phyloP scores from a whole-genome alignment of 495 filamentous ascomycete species.

The Penicillium cosmopolitanum region DNA sequence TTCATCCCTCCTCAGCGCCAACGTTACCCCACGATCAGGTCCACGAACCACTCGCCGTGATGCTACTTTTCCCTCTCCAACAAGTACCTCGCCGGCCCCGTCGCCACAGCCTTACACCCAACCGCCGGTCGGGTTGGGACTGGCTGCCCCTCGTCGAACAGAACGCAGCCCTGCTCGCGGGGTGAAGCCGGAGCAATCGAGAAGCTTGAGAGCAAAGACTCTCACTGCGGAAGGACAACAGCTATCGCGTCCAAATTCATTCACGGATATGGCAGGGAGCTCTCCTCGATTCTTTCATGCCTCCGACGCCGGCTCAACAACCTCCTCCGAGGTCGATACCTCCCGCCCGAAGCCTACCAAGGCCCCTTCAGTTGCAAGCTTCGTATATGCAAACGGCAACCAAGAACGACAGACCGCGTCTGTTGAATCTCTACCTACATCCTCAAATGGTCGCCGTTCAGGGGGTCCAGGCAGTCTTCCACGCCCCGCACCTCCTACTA shows the following conservation, averaged over 20 bases:
- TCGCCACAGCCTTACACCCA: slow-evolving; percentile 43
- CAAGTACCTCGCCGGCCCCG: slow-evolving; percentile 49
- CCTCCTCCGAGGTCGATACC: slow-evolving; percentile 16
- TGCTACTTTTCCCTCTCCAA: slow-evolving; percentile 63
- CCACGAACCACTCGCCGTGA: slow-evolving; percentile 68
- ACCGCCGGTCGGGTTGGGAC: slow-evolving; percentile 31
- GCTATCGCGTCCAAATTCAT: slow-evolving; percentile 35
- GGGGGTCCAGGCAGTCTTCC: slow-evolving; percentile 41
- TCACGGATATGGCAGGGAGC: slow-evolving; percentile 31
- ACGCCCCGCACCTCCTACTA: slow-evolving; percentile 35
- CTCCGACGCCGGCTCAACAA: slow-evolving; percentile 26
- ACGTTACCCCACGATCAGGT: slow-evolving; percentile 74
- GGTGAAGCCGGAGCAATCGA: slow-evolving; percentile 35
- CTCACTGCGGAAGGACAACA: slow-evolving; percentile 36
- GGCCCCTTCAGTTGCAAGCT: slow-evolving; percentile 48
- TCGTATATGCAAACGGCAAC: slow-evolving; percentile 60
- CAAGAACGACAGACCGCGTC: slow-evolving; percentile 38
- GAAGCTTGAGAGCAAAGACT: slow-evolving; percentile 41
- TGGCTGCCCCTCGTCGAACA: slow-evolving; percentile 33
- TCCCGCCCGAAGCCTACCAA: slow-evolving; percentile 25
- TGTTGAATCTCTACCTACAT: slow-evolving; percentile 24
- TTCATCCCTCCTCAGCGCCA: slow-evolving; percentile 61
- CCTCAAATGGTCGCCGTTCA: slow-evolving; percentile 38
- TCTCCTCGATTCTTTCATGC: slow-evolving; percentile 78
- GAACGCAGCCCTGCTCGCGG: slow-evolving; percentile 47